Evolutionary conservation across 352 stramenopile genomes (phyloP), one percentile per base, ranked within the genome.

Genomic region (Phytopythium chamaehyphon): DNA sequence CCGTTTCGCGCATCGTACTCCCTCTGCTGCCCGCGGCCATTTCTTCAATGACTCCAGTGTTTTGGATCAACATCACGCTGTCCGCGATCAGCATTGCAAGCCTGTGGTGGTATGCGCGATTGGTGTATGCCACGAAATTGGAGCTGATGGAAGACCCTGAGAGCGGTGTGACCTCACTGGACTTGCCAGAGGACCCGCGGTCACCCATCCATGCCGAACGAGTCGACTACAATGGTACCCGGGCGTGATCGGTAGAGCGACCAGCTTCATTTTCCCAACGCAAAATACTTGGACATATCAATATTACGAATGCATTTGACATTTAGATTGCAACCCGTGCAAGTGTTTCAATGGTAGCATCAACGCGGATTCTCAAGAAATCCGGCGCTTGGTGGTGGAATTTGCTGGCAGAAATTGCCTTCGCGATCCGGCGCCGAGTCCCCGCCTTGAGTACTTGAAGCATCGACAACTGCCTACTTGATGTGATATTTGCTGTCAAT

Each of bases 1-100:
- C 82, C 0, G 62, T 89, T 10, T 88, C 76, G 51, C 79, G 82
- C 12, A 93, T 90, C 47, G 64, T 93, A 26, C 54, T 93, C 19
- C 82, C 82, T 22, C 64, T 93, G 22, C 22, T 93, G 31, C 80
- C 79, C n/a, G 76, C 76, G 9, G 76, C 79, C 12, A 78, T 90
- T 33, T 62, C 73, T 12, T 76, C 71, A 40, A 57, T 93, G 40
- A 84, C 77, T 22, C 75, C 83, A 2, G 75, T 93, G 7, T 93
- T 93, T 46, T 76, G 65, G 69, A 78, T 90, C 61, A 86, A 88
- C 55, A 81, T 89, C 24, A 22, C 51, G 37, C 57, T 93, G 3
- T 86, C 74, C 44, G 61, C 37, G 18, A 50, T 88, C 18, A 89
- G 83, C 28, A 70, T 86, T 36, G 66, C 21, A 15, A 59, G 75